Conservation (phyloP, 495 filamentous ascomycete species). For the Lasiosphaeria miniovina region DNA sequence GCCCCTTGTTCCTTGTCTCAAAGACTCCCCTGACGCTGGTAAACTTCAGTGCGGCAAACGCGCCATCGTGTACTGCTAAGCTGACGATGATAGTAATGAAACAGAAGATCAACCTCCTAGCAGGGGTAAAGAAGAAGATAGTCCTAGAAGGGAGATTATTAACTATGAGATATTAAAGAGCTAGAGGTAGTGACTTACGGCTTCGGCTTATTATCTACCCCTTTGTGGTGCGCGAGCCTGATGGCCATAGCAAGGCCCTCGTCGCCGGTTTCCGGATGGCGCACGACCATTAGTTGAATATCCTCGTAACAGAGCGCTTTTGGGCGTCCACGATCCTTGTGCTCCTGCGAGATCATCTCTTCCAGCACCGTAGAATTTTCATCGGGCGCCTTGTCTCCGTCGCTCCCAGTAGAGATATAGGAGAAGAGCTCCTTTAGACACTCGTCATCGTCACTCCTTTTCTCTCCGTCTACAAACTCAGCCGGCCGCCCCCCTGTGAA, state of each 20-base stretch:
- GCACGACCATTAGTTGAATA: too few relatives aligned
- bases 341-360: too few relatives aligned
- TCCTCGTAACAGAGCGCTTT: too few relatives aligned
- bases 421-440: not conserved
- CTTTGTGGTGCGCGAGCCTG: not conserved
- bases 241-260: too few relatives aligned
- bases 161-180: too few relatives aligned
- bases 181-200: not conserved
- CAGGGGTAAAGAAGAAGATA: constrained; percentile 1
- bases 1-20: not conserved
- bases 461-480: not conserved
- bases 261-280: too few relatives aligned
- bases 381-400: too few relatives aligned
- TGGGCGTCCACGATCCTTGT: too few relatives aligned
- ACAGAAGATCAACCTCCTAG: constrained; percentile 2
- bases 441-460: not conserved
- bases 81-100: constrained; percentile 3
- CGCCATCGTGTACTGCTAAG: not conserved
- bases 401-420: too few relatives aligned
- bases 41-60: not conserved
- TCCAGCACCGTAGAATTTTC: too few relatives aligned
- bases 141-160: not conserved
- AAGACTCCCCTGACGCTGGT: not conserved
- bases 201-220: constrained; percentile 1
- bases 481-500: not conserved